Base-by-base conservation (phyloP, 192 early-diverging fungal species). In the Funneliformis geosporum region DNA sequence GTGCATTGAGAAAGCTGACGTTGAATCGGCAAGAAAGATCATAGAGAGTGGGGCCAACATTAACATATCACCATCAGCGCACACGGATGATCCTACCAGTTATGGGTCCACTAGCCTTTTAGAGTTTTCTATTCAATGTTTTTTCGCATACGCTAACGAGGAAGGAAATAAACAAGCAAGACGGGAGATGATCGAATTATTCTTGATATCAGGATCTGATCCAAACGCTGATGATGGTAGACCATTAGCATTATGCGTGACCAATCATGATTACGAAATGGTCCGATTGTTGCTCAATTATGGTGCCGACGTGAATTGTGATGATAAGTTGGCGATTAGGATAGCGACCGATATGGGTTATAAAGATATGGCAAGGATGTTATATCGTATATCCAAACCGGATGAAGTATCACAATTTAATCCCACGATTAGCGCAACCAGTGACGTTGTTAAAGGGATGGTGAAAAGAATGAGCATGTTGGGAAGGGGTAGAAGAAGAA, bases 51-150 rank as follows among this genome's bases (percentile, higher is more conserved):
- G 77, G 2, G 77, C 77, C 2, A 25, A 44, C 16, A 69, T 79
- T 28, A 79, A 79, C 55, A 79, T 79, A 67, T 70, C 77, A 27
- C 77, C 77, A 39, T 60, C 77, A 43, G 16, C 25, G 21, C 76
- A 78, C 38, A 39, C 25, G 1, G 46, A 60, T 14, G 67, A 79
- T 27, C n/a, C 27, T 7, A 25, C 28, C 40, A 59, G 6, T 42
- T 79, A 67, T 60, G 77, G 77, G 9, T 69, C 77, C 21, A 79
- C 55, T 21, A 70, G 66, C 40, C 23, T 79, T 55, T 61, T 79
- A 8, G 77, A 79, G 70, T 79, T 79, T 79, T 39, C 39, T 43
- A 59, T 79, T 25, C 77, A 79, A 70, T 79, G 77, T n/a, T 79
- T 60, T 42, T 79, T 76, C 23, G 27, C 60, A 7, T 33, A 75